Evolutionary conservation across 345 rosid genomes (phyloP).

Genomic region (Brassica cretica): DNA sequence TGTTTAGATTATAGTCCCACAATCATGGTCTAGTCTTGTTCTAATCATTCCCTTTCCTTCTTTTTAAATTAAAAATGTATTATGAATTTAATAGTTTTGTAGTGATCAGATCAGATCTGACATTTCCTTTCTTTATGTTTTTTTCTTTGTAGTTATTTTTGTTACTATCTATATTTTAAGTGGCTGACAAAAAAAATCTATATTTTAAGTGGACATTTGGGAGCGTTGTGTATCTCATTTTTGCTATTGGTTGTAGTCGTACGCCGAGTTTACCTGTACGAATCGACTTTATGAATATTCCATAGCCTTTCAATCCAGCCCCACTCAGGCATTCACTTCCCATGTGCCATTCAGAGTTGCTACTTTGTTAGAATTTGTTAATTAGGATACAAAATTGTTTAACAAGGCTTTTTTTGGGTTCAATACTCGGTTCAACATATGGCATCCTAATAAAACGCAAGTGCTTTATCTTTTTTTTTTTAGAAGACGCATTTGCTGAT

Average conservation of each 20-base stretch:
- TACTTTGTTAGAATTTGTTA: constrained; percentile 18
- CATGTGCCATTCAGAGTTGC: constrained; percentile 32
- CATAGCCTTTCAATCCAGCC: constrained; percentile 15
- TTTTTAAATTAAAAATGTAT: not conserved
- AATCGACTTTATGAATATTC: constrained; percentile 24
- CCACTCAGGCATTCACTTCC: constrained; percentile 35
- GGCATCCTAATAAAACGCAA: no score
- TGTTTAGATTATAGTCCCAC: constrained; percentile 61
- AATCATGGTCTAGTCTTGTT: constrained; percentile 49
- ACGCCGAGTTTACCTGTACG: constrained; percentile 21
- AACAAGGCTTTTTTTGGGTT: no score
- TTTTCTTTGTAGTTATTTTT: not conserved
- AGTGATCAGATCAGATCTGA: constrained; percentile 20
- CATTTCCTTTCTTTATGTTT: not conserved
- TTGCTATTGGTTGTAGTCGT: constrained; percentile 20
- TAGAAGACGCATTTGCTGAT: no score
- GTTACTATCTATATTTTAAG: not conserved
- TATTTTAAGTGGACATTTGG: constrained; percentile 28
- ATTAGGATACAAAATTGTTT: not conserved
- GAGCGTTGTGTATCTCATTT: constrained; percentile 19
- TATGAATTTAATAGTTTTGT: not conserved
- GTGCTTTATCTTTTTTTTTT: no score
- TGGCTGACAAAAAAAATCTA: not conserved
- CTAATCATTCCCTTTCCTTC: constrained; percentile 34
- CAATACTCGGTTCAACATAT: no score